phyloP scores from a whole-genome alignment of 345 rosid species.

The Citrus hindsii region DNA sequence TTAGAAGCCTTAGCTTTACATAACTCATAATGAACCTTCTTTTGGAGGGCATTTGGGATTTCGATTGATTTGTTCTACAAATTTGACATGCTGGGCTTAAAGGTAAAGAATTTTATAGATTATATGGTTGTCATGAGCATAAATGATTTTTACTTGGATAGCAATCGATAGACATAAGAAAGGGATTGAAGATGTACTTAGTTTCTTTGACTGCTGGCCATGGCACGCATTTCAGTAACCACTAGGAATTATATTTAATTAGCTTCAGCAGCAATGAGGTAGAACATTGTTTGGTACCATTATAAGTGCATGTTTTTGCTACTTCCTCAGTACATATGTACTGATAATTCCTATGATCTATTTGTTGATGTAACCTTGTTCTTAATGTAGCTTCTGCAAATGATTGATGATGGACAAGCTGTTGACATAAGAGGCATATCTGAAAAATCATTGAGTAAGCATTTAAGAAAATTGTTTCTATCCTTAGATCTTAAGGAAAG shows the following conservation, averaged over 20 bases:
- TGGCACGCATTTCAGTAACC: not conserved
- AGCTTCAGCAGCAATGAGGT: not conserved
- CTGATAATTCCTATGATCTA: not conserved
- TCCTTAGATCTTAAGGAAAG: slow-evolving; percentile 64
- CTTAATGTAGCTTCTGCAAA: slow-evolving; percentile 58
- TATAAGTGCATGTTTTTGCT: not conserved
- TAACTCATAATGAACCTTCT: not conserved
- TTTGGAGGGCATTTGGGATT: not conserved
- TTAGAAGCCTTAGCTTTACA: too few species aligned
- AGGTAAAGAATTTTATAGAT: not conserved
- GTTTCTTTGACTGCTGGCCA: not conserved
- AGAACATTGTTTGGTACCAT: not conserved
- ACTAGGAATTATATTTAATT: not conserved
- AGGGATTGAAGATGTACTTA: not conserved
- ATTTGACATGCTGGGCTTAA: not conserved
- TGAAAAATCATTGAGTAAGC: slow-evolving; percentile 53
- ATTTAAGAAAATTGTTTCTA: slow-evolving; percentile 65
- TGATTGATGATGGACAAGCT: slow-evolving; percentile 93
- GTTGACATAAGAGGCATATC: slow-evolving; percentile 85
- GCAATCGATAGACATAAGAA: not conserved
- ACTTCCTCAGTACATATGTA: not conserved
- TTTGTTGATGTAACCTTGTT: not conserved
- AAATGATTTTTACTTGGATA: not conserved
- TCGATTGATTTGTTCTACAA: not conserved
- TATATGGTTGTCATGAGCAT: not conserved